phyloP scores from a whole-genome alignment of 768 basidiomycete genomes.

The Leccinellum rugosiceps region DNA sequence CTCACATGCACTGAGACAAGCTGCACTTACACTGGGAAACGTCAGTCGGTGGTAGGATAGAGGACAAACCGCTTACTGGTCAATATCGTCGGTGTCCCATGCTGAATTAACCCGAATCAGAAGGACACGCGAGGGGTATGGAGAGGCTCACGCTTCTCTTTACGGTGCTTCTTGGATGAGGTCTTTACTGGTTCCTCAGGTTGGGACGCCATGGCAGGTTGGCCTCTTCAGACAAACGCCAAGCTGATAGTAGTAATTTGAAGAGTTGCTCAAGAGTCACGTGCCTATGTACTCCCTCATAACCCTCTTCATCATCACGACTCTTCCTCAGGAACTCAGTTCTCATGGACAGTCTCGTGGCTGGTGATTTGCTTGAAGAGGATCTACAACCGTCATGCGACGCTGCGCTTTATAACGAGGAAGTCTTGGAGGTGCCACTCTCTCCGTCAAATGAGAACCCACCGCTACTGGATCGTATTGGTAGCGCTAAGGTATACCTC shows the following conservation, averaged over 20 bases:
- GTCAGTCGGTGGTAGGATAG: neutral
- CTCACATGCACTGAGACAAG: neutral
- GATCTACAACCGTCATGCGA: conserved; percentile 47
- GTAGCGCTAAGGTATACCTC: conserved; percentile 72
- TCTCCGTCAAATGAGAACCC: conserved; percentile 29
- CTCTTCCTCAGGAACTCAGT: neutral
- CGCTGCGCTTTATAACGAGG: conserved; percentile 54
- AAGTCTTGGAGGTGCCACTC: conserved; percentile 36
- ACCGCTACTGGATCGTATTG: conserved; percentile 61
- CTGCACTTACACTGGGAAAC: conserved; percentile 42
- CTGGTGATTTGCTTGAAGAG: conserved; percentile 33
- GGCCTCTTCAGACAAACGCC: neutral
- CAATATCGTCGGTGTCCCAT: conserved; percentile 99
- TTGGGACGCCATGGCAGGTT: conserved; percentile 20
- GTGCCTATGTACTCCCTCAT: conserved; percentile 3
- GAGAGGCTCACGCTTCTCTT: conserved; percentile 82
- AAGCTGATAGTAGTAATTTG: too few species aligned
- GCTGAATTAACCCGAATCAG: conserved; percentile 47
- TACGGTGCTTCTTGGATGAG: conserved; percentile 88
- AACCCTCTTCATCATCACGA: neutral
- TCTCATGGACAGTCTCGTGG: conserved; percentile 50
- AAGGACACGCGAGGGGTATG: neutral
- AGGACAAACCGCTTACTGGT: conserved; percentile 70
- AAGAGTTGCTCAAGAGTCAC: conserved; percentile 9
- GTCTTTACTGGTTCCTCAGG: conserved; percentile 45